Base-by-base conservation (phyloP, 179 eudicot species). In the Nepenthes alata region DNA sequence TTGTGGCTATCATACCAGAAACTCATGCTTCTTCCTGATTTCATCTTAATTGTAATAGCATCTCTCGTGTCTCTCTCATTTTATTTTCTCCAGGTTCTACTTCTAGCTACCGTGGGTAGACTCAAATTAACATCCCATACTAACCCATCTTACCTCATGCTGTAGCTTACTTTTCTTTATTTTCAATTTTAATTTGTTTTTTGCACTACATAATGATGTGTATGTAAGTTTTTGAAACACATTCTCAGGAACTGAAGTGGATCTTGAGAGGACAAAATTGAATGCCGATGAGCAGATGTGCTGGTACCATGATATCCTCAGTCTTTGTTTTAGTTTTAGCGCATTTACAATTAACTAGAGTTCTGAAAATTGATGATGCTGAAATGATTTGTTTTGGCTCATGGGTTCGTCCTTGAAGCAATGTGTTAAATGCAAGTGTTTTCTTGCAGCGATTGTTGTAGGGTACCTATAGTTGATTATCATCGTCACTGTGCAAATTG, bases 231-330 rank as follows among this genome's bases (percentile, higher is more conserved):
- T 57, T 72, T 53, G 65, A 54, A 63, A 12, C 69, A 10, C 51
- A 51, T 67, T 53, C 72, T 57, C 82, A 90, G 98, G 97, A 73
- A 82, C 72, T 52, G 85, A 79, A 48, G 85, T 82, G 65, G 94
- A 93, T 65, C 93, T 89, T 62, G 85, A 80, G 67, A 80, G 97
- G 77, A 80, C 78, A 39, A 93, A 87, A 74, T 67, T 93, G 78
- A 87, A 83, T 76, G 85, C 97, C 16, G 98, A 93, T 67, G 98
- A 93, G 77, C 98, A 89, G 76, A 90, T 93, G 95, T 89, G 97
- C 83, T 93, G 98, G 98, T 93, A 86, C 48, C 15, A 57, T 13
- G 60, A 59, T 55, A 48, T 63, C 53, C 34, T 25, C 15, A 58
- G 53, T 54, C 55, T 6, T 13, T 69, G 60, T 60, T 16, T 11